Conservation (phyloP, 2,329 filamentous ascomycete species). For the Hymenoscyphus scutula region DNA sequence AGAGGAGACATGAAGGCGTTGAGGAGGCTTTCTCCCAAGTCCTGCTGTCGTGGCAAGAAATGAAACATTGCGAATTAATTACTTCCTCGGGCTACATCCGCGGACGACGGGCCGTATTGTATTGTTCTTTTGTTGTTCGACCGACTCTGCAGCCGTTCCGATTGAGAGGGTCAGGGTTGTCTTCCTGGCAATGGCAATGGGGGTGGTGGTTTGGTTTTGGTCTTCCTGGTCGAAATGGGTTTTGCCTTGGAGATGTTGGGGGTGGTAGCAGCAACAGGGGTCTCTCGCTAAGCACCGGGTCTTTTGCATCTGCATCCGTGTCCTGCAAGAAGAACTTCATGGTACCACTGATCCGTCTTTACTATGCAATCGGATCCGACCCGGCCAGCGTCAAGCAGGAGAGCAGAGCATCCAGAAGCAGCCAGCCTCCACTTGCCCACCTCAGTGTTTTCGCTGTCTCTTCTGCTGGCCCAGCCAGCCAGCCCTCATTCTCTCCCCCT, state of each 20-base stretch:
- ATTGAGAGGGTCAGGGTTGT: neutral
- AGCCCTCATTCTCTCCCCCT: neutral
- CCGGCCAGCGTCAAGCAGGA: neutral
- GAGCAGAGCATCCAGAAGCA: neutral
- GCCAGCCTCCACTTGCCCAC: constrained; percentile 1
- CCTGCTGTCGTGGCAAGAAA: neutral
- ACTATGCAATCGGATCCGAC: constrained; percentile 1
- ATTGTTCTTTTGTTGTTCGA: neutral
- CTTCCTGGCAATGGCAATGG: too few species aligned
- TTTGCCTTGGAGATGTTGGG: too few species aligned
- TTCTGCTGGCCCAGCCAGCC: neutral
- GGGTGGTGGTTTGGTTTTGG: neutral
- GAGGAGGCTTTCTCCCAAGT: neutral
- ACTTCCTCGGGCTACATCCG: neutral
- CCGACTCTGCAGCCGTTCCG: neutral
- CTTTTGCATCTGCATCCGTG: constrained; percentile 1
- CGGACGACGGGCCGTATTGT: constrained; percentile 4
- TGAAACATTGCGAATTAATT: neutral
- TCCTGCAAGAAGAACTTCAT: constrained; percentile 1
- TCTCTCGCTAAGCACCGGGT: neutral
- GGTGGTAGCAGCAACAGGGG: neutral
- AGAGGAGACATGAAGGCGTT: neutral
- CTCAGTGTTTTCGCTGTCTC: neutral
- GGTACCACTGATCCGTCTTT: neutral
- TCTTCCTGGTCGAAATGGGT: too few species aligned